These are phyloP conservation scores for Schizochytrium sp. DNA, from an alignment of 108 stramenopile genomes.

Conservation along the genomic window DNA sequence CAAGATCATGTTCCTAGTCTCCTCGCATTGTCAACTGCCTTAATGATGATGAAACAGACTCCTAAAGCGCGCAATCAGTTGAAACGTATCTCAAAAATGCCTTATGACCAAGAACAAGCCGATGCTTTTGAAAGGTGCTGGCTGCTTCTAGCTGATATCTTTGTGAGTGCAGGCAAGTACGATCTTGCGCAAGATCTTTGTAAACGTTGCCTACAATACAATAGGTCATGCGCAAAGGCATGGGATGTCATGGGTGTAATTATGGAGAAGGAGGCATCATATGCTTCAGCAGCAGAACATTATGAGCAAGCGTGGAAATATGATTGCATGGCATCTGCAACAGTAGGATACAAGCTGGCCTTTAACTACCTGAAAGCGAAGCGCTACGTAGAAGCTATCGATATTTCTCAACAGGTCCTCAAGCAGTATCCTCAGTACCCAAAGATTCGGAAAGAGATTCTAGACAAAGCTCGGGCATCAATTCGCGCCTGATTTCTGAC, in stretches of 20 bases:
- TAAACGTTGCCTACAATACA: slow-evolving; percentile 73
- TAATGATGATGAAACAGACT: slow-evolving; percentile 72
- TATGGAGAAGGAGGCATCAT: slow-evolving; percentile 79
- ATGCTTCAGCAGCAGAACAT: slow-evolving; percentile 78
- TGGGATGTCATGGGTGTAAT: slow-evolving; percentile 81
- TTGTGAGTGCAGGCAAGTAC: slow-evolving; percentile 77
- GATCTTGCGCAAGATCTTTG: slow-evolving; percentile 78
- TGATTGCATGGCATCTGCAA: slow-evolving; percentile 75
- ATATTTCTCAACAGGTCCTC: slow-evolving; percentile 78
- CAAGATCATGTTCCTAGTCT: slow-evolving; percentile 75
- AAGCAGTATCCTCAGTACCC: slow-evolving; percentile 79
- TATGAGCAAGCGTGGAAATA: slow-evolving; percentile 79
- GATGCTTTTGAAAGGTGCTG: slow-evolving; percentile 79
- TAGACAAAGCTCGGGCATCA: slow-evolving; percentile 69
- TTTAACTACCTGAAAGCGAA: slow-evolving; percentile 80
- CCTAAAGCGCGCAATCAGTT: slow-evolving; percentile 78
- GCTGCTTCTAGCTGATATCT: slow-evolving; percentile 78
- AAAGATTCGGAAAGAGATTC: slow-evolving; percentile 75
- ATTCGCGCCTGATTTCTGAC: slow-evolving; percentile 68
- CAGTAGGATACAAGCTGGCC: slow-evolving; percentile 79
- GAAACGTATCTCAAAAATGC: slow-evolving; percentile 79
- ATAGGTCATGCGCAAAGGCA: slow-evolving; percentile 74
- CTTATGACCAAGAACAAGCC: slow-evolving; percentile 69
- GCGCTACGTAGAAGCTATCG: slow-evolving; percentile 76
- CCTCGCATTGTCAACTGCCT: slow-evolving; percentile 75